Conservation (phyloP, 1,284 basidiomycete species). For the Sanghuangporus sanghuang region DNA sequence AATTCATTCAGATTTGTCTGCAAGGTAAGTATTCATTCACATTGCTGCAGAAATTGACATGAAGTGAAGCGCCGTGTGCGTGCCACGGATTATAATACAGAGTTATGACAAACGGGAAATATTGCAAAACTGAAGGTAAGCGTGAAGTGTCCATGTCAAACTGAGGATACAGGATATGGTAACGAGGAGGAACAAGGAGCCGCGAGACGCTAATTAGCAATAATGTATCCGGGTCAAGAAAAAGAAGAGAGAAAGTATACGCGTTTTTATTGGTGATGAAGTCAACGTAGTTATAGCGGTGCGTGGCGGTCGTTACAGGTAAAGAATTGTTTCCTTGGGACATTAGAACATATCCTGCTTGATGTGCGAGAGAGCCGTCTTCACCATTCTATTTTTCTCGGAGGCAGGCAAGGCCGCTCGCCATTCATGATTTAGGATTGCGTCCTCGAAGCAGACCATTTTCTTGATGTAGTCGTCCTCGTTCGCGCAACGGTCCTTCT, state of each 20-base stretch:
- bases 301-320: not conserved
- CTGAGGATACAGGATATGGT: not conserved
- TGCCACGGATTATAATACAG: too few relatives aligned
- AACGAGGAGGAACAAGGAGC: not conserved
- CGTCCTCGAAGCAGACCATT: not conserved
- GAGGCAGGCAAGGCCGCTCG: not conserved
- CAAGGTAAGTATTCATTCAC: too few relatives aligned
- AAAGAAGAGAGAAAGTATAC: not conserved
- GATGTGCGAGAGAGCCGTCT: conserved; percentile 4
- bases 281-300: too few relatives aligned
- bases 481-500: not conserved
- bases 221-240: not conserved
- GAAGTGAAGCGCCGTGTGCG: too few relatives aligned
- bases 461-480: conserved; percentile 2
- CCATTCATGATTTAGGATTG: conserved; percentile 1
- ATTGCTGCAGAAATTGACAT: too few relatives aligned
- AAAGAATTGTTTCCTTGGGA: not conserved
- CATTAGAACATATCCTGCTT: conserved; percentile 12
- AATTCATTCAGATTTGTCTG: too few relatives aligned
- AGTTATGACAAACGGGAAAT: too few relatives aligned
- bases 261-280: not conserved
- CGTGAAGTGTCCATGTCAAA: not conserved
- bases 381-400: conserved; percentile 13
- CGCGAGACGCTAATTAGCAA: not conserved
- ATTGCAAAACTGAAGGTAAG: not conserved